Conservation (phyloP, 768 basidiomycete species). For the Albatrellus ellisii region DNA sequence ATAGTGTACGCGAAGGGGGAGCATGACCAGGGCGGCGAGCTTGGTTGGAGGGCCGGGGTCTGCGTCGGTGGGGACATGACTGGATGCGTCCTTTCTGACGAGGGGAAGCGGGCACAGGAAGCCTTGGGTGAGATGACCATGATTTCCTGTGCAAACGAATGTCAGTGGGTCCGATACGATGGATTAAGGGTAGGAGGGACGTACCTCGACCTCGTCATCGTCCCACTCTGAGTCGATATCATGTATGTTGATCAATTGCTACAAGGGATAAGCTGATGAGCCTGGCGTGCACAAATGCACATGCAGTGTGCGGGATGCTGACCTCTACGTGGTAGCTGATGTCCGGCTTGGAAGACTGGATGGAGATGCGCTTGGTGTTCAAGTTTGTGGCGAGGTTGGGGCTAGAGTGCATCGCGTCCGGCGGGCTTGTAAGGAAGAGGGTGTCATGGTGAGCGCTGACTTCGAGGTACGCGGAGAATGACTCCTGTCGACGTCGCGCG, state of each 20-base stretch:
- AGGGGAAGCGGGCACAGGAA: not conserved
- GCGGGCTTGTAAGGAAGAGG: not conserved
- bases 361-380: slow-evolving; percentile 4
- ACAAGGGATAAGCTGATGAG: not conserved
- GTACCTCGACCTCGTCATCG: slow-evolving; percentile 13
- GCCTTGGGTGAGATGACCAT: slow-evolving; percentile 13
- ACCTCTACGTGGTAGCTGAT: slow-evolving; percentile 14
- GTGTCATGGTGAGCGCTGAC: not conserved
- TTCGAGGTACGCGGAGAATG: slow-evolving; percentile 10
- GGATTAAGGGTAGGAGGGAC: not conserved
- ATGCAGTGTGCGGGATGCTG: not conserved
- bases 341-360: slow-evolving; percentile 8
- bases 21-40: not conserved
- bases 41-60: not conserved
- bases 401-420: slow-evolving; percentile 1
- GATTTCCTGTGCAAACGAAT: slow-evolving; percentile 7
- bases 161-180: not conserved
- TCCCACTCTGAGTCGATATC: slow-evolving; percentile 15
- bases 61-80: slow-evolving; percentile 3
- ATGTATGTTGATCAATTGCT: slow-evolving; percentile 12
- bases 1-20: slow-evolving; percentile 4
- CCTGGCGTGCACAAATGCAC: not conserved
- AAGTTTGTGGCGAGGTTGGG: not conserved
- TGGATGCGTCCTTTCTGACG: not conserved
- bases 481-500: slow-evolving; percentile 7